A percentile compares a stretch with the other conserved stretches of the same genome.
These are phyloP conservation scores for Diospyros kaki DNA, from an alignment of 148 eudicot genomes.

Conservation along the genomic window DNA sequence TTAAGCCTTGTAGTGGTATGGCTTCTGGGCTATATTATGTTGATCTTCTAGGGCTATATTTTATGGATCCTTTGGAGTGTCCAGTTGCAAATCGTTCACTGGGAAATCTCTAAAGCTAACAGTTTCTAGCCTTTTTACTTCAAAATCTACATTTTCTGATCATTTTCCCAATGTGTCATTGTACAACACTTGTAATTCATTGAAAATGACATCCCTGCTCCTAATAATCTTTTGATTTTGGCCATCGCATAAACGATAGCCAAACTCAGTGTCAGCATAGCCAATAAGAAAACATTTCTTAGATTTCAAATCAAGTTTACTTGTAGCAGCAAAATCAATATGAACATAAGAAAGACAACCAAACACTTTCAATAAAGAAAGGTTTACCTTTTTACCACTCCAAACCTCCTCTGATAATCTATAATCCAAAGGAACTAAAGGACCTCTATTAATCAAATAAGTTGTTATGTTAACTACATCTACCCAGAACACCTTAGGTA, in stretches of 20 bases:
- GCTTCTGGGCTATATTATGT: not conserved
- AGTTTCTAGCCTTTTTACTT: not conserved
- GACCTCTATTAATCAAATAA: not conserved
- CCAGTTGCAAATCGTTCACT: not conserved
- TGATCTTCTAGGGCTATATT: not conserved
- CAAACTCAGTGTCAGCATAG: not conserved
- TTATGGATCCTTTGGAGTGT: not conserved
- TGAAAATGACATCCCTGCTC: not conserved
- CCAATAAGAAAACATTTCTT: not conserved
- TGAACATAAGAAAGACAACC: not conserved
- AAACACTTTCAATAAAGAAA: not conserved
- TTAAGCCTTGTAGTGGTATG: not conserved
- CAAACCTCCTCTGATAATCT: not conserved
- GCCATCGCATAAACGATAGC: not conserved
- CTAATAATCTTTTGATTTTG: not conserved
- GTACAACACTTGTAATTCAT: not conserved
- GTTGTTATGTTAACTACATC: not conserved
- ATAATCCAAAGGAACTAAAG: not conserved
- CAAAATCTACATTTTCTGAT: not conserved
- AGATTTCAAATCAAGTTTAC: not conserved
- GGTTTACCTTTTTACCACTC: not conserved
- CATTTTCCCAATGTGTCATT: not conserved
- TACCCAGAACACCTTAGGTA: conserved; percentile 7
- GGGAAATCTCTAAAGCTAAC: no score
- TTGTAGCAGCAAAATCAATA: not conserved